Evolutionary conservation across 768 basidiomycete genomes (phyloP), one percentile per base, ranked within the genome.

Genomic region (Fistulinella prunicolor): DNA sequence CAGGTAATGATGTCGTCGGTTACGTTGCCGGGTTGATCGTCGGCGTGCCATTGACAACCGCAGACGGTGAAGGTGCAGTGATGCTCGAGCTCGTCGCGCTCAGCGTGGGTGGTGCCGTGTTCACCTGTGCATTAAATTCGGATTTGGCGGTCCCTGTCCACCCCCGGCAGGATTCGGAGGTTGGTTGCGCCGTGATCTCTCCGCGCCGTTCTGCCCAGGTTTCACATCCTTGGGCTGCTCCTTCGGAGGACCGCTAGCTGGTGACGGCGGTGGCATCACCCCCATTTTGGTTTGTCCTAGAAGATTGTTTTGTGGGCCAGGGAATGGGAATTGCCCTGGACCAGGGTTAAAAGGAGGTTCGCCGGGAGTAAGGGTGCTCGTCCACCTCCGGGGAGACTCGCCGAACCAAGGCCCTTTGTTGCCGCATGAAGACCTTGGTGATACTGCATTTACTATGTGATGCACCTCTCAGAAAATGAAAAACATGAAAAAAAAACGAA

Each of bases 261-360:
- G 78, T 6, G 80, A 80, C 5, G 79, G 80, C 0, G 79, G 79
- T n/a, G 61, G 57, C 63, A 73, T 70, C 76, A 78, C 80, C 14
- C 61, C 64, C 69, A 71, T 74, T 44, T 72, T 72, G 24, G 36
- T 48, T 54, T 60, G 70, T 21, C 51, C 68, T 55, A 58, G 32
- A 46, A 60, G 57, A 51, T 50, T 50, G 65, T 65, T 50, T 67
- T 66, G 59, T 19, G 68, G 43, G 46, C 70, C 50, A 55, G 66
- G 48, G 42, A 72, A 71, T 10, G 64, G 61, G n/a, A 54, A 56
- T 41, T 70, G 70, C 17, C 65, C 65, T 45, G 50, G 69, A 13
- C 60, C 69, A 1, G 46, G 52, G 54, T 61, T 60, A 58, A 79
- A 79, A 23, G 72, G 55, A 32, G 74, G 70, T 44, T 77, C 78